phyloP scores from a whole-genome alignment of 2,329 filamentous ascomycete species.

The Fusarium illudens region DNA sequence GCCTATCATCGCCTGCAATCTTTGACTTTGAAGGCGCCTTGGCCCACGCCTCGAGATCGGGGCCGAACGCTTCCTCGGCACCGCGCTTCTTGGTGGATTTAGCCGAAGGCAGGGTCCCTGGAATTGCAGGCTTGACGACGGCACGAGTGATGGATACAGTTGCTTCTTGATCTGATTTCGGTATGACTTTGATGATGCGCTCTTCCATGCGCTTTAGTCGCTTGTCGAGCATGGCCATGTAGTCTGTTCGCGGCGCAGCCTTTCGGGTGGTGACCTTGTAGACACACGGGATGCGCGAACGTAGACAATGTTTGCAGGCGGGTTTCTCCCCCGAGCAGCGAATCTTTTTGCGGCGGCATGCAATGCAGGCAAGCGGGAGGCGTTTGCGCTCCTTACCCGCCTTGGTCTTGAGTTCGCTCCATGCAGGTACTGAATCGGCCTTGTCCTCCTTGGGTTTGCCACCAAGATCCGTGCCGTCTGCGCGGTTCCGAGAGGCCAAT shows the following conservation, averaged over 20 bases:
- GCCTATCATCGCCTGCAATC: constrained; percentile 52
- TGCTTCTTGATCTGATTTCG: constrained; percentile 80
- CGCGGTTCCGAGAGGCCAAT: constrained; percentile 54
- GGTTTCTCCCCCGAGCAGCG: constrained; percentile 97
- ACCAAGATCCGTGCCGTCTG: constrained; percentile 63
- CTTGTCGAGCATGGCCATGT: constrained; percentile 99
- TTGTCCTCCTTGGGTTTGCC: constrained; percentile 66
- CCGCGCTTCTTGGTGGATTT: constrained; percentile 78
- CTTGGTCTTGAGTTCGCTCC: constrained; percentile 88
- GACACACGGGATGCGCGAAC: constrained; percentile 92
- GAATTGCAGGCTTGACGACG: constrained; percentile 80
- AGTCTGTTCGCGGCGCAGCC: constrained; percentile 92
- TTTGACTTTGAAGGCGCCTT: constrained; percentile 64
- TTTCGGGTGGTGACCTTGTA: constrained; percentile 98
- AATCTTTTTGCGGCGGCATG: constrained; percentile 96
- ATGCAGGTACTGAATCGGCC: constrained; percentile 68
- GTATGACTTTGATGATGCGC: constrained; percentile 93
- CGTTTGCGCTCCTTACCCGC: constrained; percentile 96
- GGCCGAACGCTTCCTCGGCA: constrained; percentile 86
- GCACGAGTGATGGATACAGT: constrained; percentile 76
- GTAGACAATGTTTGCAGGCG: constrained; percentile 93
- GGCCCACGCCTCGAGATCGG: constrained; percentile 84
- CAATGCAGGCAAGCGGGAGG: constrained; percentile 91
- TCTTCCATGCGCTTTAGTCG: constrained; percentile 97
- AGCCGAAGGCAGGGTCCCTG: constrained; percentile 58